phyloP scores from a whole-genome alignment of 495 filamentous ascomycete genomes.

The Hypoxylon perforatum region DNA sequence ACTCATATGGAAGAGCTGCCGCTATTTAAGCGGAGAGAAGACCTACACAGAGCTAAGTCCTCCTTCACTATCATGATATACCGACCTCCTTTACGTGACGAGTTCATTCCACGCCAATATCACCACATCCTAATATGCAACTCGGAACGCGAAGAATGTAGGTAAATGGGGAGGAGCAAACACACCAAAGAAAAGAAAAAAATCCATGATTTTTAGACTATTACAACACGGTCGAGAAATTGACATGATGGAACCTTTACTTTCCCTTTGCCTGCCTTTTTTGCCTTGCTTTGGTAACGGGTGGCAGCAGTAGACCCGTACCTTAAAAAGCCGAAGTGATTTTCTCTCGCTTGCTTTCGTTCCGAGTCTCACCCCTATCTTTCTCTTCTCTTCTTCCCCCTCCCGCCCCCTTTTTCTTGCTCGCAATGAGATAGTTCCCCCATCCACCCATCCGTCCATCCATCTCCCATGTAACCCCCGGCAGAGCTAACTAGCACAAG shows the following conservation, averaged over 20 bases:
- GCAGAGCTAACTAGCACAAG: too few species aligned
- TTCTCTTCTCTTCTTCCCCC: not conserved
- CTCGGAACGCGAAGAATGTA: not conserved
- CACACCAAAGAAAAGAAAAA: not conserved
- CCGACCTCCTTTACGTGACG: not conserved
- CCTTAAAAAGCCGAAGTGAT: not conserved
- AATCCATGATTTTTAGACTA: constrained; percentile 44
- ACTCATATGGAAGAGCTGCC: too few species aligned
- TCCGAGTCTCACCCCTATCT: not conserved
- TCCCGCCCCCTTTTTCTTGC: too few species aligned
- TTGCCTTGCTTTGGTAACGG: not conserved
- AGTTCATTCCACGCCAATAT: not conserved
- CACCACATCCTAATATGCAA: too few species aligned
- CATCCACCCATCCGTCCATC: too few species aligned
- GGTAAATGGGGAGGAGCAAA: not conserved
- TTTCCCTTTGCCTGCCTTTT: not conserved
- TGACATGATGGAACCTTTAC: constrained; percentile 38
- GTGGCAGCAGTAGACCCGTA: not conserved
- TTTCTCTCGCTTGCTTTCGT: not conserved
- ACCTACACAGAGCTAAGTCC: too few species aligned
- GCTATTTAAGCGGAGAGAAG: not conserved
- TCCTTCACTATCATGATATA: too few species aligned
- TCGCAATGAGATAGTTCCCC: too few species aligned
- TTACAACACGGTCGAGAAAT: constrained; percentile 41
- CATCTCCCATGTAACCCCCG: too few species aligned